Conservation (phyloP, 371 early-diverging fungal species). For the Lichtheimia corymbifera region DNA sequence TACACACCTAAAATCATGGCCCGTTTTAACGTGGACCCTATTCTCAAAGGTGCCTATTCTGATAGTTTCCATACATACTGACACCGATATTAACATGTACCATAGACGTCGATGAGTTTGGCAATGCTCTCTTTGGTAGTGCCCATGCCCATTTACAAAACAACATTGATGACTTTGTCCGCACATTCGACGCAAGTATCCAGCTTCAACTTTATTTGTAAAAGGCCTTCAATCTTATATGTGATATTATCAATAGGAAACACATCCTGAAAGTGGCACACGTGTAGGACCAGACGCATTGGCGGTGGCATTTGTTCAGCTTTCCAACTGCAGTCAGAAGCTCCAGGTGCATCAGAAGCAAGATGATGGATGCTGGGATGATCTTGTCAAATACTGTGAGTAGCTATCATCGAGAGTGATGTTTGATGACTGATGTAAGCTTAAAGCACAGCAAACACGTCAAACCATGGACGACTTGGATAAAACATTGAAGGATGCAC, state of each 20-base stretch:
- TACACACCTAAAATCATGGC: neutral
- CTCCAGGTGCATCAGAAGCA: neutral
- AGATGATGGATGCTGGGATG: no score
- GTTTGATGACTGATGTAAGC: neutral
- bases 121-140: constrained; percentile 10
- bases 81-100: neutral
- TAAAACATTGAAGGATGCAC: constrained; percentile 13
- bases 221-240: neutral
- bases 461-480: constrained; percentile 6
- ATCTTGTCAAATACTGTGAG: no score
- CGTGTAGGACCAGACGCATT: constrained; percentile 12
- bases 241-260: neutral
- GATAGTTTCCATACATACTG: no score
- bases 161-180: constrained; percentile 10
- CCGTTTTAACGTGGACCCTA: constrained; percentile 8
- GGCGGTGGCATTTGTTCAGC: constrained; percentile 13
- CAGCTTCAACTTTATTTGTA: neutral
- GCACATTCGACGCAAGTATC: constrained; percentile 11
- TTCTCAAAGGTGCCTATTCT: constrained; percentile 1
- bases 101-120: constrained; percentile 5
- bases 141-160: constrained; percentile 9
- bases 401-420: neutral
- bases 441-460: neutral
- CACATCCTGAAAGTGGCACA: neutral
- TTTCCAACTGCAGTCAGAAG: constrained; percentile 10